Conservation (phyloP, 805 yeast genomes). For the Yamadazyma ubonensis region DNA sequence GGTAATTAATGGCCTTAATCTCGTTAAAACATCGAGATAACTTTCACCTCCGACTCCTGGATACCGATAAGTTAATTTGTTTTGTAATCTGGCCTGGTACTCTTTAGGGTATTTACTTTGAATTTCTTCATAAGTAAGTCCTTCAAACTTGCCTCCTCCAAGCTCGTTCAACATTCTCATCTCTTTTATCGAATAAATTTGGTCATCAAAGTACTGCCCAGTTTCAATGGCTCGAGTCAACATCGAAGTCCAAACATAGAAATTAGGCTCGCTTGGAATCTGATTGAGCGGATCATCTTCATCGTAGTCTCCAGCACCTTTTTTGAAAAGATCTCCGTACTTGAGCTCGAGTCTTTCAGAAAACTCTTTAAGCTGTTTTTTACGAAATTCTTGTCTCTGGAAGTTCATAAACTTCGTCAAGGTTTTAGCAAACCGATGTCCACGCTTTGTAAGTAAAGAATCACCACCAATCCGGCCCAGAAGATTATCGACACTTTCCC, state of each 20-base stretch:
- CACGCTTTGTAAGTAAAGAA: constrained; percentile 75
- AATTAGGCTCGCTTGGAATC: constrained; percentile 61
- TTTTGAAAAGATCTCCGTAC: constrained; percentile 20
- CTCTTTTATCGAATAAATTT: constrained; percentile 72
- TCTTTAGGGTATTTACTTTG: constrained; percentile 71
- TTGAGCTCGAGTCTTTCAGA: constrained; percentile 46
- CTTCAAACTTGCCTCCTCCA: constrained; percentile 91
- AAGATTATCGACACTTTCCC: constrained; percentile 86
- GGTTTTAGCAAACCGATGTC: constrained; percentile 69
- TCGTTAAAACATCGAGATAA: constrained; percentile 86
- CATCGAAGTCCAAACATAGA: constrained; percentile 94
- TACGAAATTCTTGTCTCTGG: constrained; percentile 69
- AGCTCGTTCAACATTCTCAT: constrained; percentile 92
- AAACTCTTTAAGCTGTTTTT: constrained; percentile 55
- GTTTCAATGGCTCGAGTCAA: constrained; percentile 76
- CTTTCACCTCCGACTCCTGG: constrained; percentile 99
- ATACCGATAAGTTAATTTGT: constrained; percentile 83
- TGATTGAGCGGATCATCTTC: constrained; percentile 19
- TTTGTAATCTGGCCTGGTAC: constrained; percentile 68
- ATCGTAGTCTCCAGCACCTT: constrained; percentile 15
- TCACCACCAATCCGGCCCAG: constrained; percentile 91
- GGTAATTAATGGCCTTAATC: constrained; percentile 85
- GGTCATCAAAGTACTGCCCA: constrained; percentile 72
- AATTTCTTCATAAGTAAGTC: constrained; percentile 88
- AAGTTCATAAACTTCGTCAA: constrained; percentile 69